phyloP scores from a whole-genome alignment of 2,329 filamentous ascomycete species.

The Akanthomyces dipterigenus region DNA sequence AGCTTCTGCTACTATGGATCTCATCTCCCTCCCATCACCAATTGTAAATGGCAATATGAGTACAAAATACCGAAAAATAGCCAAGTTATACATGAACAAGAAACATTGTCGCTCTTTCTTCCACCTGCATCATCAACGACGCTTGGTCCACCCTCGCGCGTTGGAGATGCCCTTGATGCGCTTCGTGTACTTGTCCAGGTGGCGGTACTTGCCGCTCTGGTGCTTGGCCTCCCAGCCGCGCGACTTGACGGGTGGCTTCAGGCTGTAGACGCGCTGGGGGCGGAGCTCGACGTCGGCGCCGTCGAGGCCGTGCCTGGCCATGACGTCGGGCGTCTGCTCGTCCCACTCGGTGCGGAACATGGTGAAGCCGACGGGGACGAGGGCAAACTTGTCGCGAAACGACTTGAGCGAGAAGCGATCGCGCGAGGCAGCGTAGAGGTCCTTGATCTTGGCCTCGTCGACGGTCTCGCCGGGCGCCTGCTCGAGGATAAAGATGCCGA shows the following conservation, averaged over 20 bases:
- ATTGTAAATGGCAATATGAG: not conserved
- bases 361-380: conserved; percentile 72
- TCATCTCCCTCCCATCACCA: not conserved
- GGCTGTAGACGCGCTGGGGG: conserved; percentile 65
- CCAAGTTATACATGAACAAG: not conserved
- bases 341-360: conserved; percentile 91
- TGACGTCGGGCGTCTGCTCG: conserved; percentile 77
- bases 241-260: conserved; percentile 54
- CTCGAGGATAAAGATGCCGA: conserved; percentile 77
- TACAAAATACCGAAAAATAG: not conserved
- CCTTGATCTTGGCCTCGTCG: conserved; percentile 51
- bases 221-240: conserved; percentile 62
- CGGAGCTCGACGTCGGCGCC: conserved; percentile 81
- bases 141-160: conserved; percentile 35
- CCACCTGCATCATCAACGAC: conserved; percentile 20
- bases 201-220: conserved; percentile 57
- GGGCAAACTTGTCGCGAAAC: conserved; percentile 61
- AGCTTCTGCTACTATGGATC: not conserved
- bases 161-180: conserved; percentile 44
- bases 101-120: not conserved
- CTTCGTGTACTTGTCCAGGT: conserved; percentile 59
- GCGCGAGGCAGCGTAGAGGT: conserved; percentile 41
- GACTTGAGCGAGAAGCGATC: conserved; percentile 69
- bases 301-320: conserved; percentile 68
- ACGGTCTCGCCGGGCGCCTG: conserved; percentile 56